A percentile compares a stretch with the other conserved stretches of the same genome.
phyloP scores from a whole-genome alignment of 345 rosid species.

The Orychophragmus violaceus region DNA sequence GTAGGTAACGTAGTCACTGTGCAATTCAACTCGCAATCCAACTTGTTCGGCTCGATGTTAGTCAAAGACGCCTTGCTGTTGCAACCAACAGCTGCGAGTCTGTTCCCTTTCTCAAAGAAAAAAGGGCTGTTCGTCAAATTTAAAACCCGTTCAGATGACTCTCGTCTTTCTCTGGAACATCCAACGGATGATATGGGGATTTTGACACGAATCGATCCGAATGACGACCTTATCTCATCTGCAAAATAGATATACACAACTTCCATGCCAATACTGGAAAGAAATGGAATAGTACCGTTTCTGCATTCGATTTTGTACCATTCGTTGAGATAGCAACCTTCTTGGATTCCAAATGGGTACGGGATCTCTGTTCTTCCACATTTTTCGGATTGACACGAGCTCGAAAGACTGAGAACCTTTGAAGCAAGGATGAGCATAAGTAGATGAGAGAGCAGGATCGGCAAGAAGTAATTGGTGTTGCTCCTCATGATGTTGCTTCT shows the following conservation, averaged over 20 bases:
- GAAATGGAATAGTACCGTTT: not conserved
- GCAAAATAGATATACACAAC: constrained; percentile 19
- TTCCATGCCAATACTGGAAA: not conserved
- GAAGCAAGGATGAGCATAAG: not conserved
- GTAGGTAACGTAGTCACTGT: not conserved
- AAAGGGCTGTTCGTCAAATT: constrained; percentile 3
- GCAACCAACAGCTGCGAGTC: not conserved
- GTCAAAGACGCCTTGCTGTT: not conserved
- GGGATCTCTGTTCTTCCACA: constrained; percentile 39
- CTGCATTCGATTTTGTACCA: constrained; percentile 15
- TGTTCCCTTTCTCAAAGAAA: not conserved
- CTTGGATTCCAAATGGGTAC: constrained; percentile 32
- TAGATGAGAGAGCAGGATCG: not conserved
- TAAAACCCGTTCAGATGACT: not conserved
- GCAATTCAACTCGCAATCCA: not conserved
- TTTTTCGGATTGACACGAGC: constrained; percentile 6
- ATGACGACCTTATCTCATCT: not conserved
- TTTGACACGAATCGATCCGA: not conserved
- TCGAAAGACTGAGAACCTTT: not conserved
- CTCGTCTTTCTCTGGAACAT: not conserved
- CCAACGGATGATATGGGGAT: not conserved
- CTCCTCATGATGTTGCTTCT: not conserved
- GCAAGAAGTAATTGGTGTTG: not conserved
- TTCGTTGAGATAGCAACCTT: constrained; percentile 13
- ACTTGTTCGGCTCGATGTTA: not conserved